Percentiles rank a stretch among this genome's conserved stretches.
Evolutionary conservation across 345 rosid species (phyloP).

Genomic region (Arabidopsis thaliana): DNA sequence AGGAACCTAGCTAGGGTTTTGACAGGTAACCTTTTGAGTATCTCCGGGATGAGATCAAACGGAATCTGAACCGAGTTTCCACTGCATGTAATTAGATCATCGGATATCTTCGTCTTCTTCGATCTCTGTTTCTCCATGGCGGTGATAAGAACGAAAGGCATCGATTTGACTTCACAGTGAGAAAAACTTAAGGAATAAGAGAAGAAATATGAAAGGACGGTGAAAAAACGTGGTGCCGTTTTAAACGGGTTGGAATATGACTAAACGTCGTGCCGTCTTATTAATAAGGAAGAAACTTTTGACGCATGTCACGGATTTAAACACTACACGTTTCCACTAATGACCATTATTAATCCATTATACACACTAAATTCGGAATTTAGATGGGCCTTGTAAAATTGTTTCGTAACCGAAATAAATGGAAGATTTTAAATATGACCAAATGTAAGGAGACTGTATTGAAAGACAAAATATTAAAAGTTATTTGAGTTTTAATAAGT

Average conservation of each 20-base stretch:
- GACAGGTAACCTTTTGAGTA: slow-evolving; percentile 3
- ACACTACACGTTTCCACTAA: no score
- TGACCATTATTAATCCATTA: no score
- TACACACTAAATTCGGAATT: no score
- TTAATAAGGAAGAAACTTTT: no score
- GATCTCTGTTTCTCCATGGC: background rate
- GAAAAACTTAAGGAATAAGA: background rate
- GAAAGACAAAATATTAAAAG: no score
- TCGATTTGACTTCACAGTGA: background rate
- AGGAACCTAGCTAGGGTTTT: slow-evolving; percentile 22
- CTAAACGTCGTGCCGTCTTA: background rate
- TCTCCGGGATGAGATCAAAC: slow-evolving; percentile 17
- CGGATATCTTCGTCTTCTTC: background rate
- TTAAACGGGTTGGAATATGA: background rate
- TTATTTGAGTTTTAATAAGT: no score
- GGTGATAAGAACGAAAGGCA: background rate
- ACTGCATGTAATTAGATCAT: background rate
- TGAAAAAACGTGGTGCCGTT: no score
- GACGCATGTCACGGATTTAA: no score
- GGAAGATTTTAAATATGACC: no score
- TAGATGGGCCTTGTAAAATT: no score
- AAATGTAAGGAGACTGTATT: no score
- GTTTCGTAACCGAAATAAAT: no score
- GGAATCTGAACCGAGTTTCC: background rate
- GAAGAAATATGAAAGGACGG: background rate